These are phyloP conservation scores for Aspergillus cejpii DNA, from an alignment of 2,329 filamentous ascomycete genomes.

Conservation along the genomic window DNA sequence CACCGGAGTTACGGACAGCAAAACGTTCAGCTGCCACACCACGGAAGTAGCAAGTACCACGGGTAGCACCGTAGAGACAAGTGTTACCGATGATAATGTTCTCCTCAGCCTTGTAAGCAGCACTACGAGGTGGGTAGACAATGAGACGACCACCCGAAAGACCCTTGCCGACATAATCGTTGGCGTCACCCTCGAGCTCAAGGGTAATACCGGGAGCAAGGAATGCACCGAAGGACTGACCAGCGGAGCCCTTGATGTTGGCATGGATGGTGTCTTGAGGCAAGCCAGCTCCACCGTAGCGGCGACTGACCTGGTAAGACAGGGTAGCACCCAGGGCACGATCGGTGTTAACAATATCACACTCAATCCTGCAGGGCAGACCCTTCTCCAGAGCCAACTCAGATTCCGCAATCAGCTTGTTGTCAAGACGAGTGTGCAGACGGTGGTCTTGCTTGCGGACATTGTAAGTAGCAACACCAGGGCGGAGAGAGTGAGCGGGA, in stretches of 20 bases:
- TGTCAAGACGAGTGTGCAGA: slow-evolving; percentile 86
- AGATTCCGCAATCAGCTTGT: slow-evolving; percentile 93
- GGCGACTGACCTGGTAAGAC: slow-evolving; percentile 91
- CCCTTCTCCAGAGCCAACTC: slow-evolving; percentile 93
- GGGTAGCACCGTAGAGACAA: slow-evolving; percentile 89
- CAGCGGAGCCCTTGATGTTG: slow-evolving; percentile 93
- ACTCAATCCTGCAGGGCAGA: slow-evolving; percentile 85
- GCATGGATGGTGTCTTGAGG: slow-evolving; percentile 91
- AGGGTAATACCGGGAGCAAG: slow-evolving; percentile 88
- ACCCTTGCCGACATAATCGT: slow-evolving; percentile 96
- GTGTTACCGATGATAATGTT: slow-evolving; percentile 91
- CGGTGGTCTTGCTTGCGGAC: slow-evolving; percentile 96
- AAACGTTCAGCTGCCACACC: slow-evolving; percentile 95
- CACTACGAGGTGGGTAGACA: slow-evolving; percentile 82
- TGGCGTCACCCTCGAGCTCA: slow-evolving; percentile 90
- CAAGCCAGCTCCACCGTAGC: slow-evolving; percentile 80
- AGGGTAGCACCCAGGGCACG: slow-evolving; percentile 87
- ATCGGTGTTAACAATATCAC: slow-evolving; percentile 93
- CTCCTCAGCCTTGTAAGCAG: slow-evolving; percentile 92
- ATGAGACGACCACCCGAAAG: slow-evolving; percentile 88
- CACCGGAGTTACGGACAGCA: slow-evolving; percentile 92
- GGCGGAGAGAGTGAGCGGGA: slow-evolving; percentile 89
- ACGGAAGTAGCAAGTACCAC: slow-evolving; percentile 90
- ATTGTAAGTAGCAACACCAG: slow-evolving; percentile 93
- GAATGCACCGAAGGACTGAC: slow-evolving; percentile 93